Evolutionary conservation across 2,329 filamentous ascomycete genomes (phyloP), one percentile per base, ranked within the genome.

Genomic region (Fusarium subtropicale): DNA sequence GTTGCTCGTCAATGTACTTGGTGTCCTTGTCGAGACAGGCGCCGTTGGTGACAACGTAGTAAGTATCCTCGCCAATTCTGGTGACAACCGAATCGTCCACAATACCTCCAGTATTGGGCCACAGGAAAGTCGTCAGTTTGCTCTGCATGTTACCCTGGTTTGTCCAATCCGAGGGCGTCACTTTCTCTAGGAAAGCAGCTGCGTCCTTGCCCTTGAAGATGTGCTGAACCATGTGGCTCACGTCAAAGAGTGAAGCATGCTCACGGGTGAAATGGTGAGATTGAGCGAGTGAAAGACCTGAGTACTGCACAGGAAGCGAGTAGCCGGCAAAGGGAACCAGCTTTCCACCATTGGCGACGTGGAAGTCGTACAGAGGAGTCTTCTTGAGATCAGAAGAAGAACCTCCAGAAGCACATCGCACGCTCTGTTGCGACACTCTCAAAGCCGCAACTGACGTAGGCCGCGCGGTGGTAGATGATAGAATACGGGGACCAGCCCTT

Each of bases 281-380:
- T 65, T 94, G 92, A 71, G 88, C 86, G 68, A 97, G 91, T 72
- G 91, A 90, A 71, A 92, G 86, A 71, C 90, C 87, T 34, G 86
- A 81, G 83, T 98, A 99, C 80, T 96, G 92, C 45, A 99, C 90
- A 10, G 96, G 96, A 93, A 99, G 97, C 73, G 88, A 85, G 83
- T 91, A 97, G 71, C 93, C 94, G 68, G 92, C 95, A 81, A 97
- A 99, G n/a, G 93, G 92, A 51, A 97, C 95, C 89, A 98, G 96
- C 83, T 97, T 97, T 71, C 87, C 96, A 72, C 93, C 93, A 77
- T 92, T 85, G 61, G 88, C 85, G 66, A 94, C 76, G 79, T 97
- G 92, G 24, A 97, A 83, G 74, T 93, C 90, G 79, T 95, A 92
- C 24, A 97, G 85, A 30, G 91, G 89, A 4, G 93, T 97, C 81